These are phyloP conservation scores for Leucocoprinus leucothites DNA, from an alignment of 768 basidiomycete species.

Conservation along the genomic window DNA sequence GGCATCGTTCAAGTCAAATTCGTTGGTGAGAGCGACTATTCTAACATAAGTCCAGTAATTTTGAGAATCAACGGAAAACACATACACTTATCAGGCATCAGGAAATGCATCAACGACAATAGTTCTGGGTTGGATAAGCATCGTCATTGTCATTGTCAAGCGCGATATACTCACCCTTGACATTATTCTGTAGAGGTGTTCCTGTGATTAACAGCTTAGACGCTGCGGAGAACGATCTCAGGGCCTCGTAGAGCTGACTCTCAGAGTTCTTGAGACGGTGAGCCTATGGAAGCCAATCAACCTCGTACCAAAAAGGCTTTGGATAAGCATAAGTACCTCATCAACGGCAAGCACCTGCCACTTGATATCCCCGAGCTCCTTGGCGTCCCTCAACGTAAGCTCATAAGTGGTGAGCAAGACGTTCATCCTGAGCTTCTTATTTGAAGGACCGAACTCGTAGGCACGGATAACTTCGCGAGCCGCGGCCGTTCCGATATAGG, in stretches of 20 bases:
- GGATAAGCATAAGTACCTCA: constrained; percentile 62
- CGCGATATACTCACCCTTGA: constrained; percentile 69
- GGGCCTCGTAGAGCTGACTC: constrained; percentile 93
- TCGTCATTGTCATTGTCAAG: constrained; percentile 6
- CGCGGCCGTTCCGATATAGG: constrained; percentile 87
- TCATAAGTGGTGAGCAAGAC: constrained; percentile 97
- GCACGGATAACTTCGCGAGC: constrained; percentile 89
- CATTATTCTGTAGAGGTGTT: constrained; percentile 97
- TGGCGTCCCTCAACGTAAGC: constrained; percentile 84
- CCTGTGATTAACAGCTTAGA: constrained; percentile 97
- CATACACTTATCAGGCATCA: constrained; percentile 97
- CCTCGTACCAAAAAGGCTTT: constrained; percentile 10
- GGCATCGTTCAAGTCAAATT: constrained; percentile 91
- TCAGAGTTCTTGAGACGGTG: constrained; percentile 98
- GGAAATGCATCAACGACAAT: constrained; percentile 96
- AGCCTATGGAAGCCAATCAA: constrained; percentile 47
- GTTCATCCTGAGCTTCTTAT: constrained; percentile 94
- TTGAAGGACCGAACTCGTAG: constrained; percentile 87
- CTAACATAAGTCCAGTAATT: constrained; percentile 7
- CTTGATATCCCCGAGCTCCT: constrained; percentile 88
- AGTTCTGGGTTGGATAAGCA: constrained; percentile 55
- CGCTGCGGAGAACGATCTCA: constrained; percentile 83
- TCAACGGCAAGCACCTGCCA: constrained; percentile 98
- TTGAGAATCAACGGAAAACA: constrained; percentile 7
- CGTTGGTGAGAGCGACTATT: constrained; percentile 85